A percentile compares a stretch with the other conserved stretches of the same genome.
These are phyloP conservation scores for Zygosaccharomyces pseudobailii DNA, from an alignment of 1,139 yeast species.

Conservation along the genomic window DNA sequence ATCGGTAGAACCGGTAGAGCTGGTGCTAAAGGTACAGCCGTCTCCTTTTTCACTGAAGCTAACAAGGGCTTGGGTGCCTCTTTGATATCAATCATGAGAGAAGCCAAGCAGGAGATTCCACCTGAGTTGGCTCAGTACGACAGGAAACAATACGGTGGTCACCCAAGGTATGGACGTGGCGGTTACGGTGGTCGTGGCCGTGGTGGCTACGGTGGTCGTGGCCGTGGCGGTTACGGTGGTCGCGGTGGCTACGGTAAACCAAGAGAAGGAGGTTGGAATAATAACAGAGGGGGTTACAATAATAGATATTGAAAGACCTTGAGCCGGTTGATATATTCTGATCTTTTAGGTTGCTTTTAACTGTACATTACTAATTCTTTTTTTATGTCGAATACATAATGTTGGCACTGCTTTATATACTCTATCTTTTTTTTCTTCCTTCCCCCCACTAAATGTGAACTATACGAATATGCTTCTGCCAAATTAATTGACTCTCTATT, in stretches of 20 bases:
- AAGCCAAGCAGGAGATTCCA: slow-evolving; percentile 89
- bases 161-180: slow-evolving; percentile 49
- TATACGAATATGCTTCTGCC: slow-evolving; percentile 5
- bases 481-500: neutral
- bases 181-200: slow-evolving; percentile 41
- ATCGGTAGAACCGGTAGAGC: slow-evolving; percentile 98
- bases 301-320: slow-evolving; percentile 1
- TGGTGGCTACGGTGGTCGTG: slow-evolving; percentile 35
- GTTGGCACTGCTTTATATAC: neutral
- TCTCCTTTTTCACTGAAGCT: slow-evolving; percentile 87
- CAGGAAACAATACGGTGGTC: slow-evolving; percentile 39
- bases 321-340: neutral
- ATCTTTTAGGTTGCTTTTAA: neutral
- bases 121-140: slow-evolving; percentile 48
- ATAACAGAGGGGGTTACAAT: slow-evolving; percentile 15
- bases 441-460: neutral
- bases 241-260: slow-evolving; percentile 19
- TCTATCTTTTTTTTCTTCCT: neutral
- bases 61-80: slow-evolving; percentile 88
- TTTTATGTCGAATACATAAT: neutral
- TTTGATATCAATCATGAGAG: slow-evolving; percentile 83
- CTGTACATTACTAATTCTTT: slow-evolving; percentile 3
- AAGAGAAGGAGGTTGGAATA: slow-evolving; percentile 32
- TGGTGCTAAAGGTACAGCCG: slow-evolving; percentile 92
- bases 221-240: slow-evolving; percentile 18